phyloP scores from a whole-genome alignment of 352 stramenopile genomes.

The Elongisporangium undulatum region DNA sequence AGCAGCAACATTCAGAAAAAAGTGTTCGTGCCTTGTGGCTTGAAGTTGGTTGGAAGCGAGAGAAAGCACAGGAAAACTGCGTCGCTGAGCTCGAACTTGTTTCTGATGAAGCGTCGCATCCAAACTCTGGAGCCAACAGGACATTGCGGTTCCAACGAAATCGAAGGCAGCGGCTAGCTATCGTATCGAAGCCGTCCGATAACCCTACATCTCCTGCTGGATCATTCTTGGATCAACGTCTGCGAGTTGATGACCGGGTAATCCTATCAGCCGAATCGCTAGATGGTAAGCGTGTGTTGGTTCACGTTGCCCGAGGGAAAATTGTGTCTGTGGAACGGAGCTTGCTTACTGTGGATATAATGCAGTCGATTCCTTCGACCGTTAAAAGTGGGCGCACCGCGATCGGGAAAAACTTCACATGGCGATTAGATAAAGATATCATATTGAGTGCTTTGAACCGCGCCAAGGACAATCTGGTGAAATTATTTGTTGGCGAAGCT shows the following conservation, averaged over 20 bases:
- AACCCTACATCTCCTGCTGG: background rate
- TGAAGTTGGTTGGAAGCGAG: constrained; percentile 50
- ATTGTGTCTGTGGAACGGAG: constrained; percentile 41
- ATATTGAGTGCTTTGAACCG: constrained; percentile 61
- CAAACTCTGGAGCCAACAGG: constrained; percentile 29
- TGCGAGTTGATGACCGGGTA: constrained; percentile 65
- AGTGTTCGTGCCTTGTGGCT: constrained; percentile 67
- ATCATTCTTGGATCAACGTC: constrained; percentile 50
- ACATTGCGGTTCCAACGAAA: constrained; percentile 52
- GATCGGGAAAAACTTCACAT: constrained; percentile 59
- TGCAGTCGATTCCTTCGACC: constrained; percentile 55
- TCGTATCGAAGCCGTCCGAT: background rate
- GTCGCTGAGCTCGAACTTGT: constrained; percentile 51
- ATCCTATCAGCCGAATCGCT: constrained; percentile 72
- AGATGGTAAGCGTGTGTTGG: constrained; percentile 53
- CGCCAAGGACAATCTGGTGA: constrained; percentile 76
- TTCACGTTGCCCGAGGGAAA: constrained; percentile 56
- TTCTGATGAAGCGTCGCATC: constrained; percentile 25
- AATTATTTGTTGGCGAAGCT: constrained; percentile 53
- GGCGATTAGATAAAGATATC: constrained; percentile 73
- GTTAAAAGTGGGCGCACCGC: constrained; percentile 48
- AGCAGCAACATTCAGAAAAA: constrained; percentile 72
- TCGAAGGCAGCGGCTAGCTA: constrained; percentile 12
- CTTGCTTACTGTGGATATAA: constrained; percentile 45
- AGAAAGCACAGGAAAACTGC: constrained; percentile 49